Base-by-base conservation (phyloP, 352 stramenopile genomes). In the Phytopythium vexans region DNA sequence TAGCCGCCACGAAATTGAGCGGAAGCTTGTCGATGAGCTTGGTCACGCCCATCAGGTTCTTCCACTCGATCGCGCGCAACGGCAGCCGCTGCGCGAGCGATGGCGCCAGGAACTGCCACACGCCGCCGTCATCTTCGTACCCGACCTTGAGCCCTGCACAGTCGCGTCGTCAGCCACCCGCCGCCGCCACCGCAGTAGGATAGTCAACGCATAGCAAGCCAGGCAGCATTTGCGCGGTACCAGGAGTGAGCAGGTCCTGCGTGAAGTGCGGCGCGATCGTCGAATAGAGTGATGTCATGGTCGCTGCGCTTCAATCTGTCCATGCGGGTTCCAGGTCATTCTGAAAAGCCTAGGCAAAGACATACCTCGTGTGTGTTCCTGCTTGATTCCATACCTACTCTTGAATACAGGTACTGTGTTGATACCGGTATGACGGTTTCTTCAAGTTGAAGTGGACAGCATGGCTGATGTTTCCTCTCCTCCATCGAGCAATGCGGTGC, bases 81-180 rank as follows among this genome's bases (percentile, higher is more conserved):
- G 83, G 83, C 39, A 94, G 67, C 0, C 81, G 72, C 52, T 82
- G 70, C 2, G 60, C 58, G 34, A 94, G 66, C 36, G 80, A 88
- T 8, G 73, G 69, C 35, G 69, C 71, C 15, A 94, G 48, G 62
- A 94, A 91, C 56, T 88, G 80, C 83, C 83, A 94, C n/a, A 89
- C 78, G 45, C 79, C 83, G 39, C 81, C 79, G 1, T 82, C 75
- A 36, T 94, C 83, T 9, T 75, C 65, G 59, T 86, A 88, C 5
- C 74, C 77, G 41, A 94, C 70, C n/a, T 74, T 73, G 33, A 92
- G 67, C 8, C 82, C 75, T 77, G 35, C 27, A 32, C 9, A 31
- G 12, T 8, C 12, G 6, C 34, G 0, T 6, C 15, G n/a, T 41
- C 34, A 39, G 11, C 37, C 16, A 31, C 4, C n/a, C 5, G 2